These are phyloP conservation scores for Coemansia sp. DNA, from an alignment of 192 early-diverging fungal genomes.

Conservation along the genomic window DNA sequence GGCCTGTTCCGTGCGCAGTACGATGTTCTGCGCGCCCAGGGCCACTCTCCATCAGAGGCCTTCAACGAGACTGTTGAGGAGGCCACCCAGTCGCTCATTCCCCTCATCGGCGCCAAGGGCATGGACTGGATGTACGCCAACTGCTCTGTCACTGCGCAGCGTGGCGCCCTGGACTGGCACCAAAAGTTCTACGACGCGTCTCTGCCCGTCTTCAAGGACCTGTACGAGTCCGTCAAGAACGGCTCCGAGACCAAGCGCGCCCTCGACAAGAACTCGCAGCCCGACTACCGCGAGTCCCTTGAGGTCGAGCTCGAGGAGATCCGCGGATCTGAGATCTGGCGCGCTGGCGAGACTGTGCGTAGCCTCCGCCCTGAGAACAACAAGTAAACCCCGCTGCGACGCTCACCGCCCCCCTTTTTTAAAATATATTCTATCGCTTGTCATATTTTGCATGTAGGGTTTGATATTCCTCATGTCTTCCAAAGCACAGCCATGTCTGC, in stretches of 20 bases:
- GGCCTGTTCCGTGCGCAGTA: constrained; percentile 95
- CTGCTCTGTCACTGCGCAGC: constrained; percentile 94
- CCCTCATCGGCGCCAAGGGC: constrained; percentile 91
- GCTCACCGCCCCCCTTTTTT: too few relatives aligned
- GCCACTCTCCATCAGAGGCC: constrained; percentile 96
- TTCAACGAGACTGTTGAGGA: constrained; percentile 99
- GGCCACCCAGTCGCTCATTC: constrained; percentile 96
- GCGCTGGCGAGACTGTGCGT: constrained; percentile 82
- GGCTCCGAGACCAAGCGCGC: constrained; percentile 84
- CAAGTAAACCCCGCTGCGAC: constrained; percentile 11
- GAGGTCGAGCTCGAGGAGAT: constrained; percentile 91
- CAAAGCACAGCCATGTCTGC: not conserved
- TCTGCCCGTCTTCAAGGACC: constrained; percentile 89
- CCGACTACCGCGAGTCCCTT: constrained; percentile 90
- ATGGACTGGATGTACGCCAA: constrained; percentile 99
- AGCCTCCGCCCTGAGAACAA: constrained; percentile 86
- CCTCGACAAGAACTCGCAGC: constrained; percentile 81
- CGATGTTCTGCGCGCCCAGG: constrained; percentile 88
- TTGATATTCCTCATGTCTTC: not conserved
- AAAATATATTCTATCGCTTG: too few relatives aligned
- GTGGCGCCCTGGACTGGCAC: constrained; percentile 97
- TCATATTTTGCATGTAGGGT: not conserved
- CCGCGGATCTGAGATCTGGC: constrained; percentile 90
- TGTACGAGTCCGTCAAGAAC: constrained; percentile 85
- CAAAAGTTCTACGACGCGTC: constrained; percentile 87